phyloP scores from a whole-genome alignment of 192 early-diverging fungal genomes.

The Neocallimastix lanati region DNA sequence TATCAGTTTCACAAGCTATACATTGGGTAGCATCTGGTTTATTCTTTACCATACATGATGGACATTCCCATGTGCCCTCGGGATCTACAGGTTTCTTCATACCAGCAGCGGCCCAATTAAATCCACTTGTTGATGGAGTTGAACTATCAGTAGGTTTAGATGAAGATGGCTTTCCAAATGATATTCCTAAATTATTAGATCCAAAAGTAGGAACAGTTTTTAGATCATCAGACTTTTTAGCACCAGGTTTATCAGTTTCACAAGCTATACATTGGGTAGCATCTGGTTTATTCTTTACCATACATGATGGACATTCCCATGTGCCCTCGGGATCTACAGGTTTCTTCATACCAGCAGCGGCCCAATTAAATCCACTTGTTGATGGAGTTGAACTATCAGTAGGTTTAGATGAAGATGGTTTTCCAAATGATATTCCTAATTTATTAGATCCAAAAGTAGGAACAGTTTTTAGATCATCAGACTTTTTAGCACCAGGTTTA shows the following conservation, averaged over 20 bases:
- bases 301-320: background rate
- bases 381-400: background rate
- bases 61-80: too few species aligned
- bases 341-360: background rate
- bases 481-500: background rate
- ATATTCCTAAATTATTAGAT: background rate
- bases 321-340: background rate
- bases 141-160: background rate
- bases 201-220: background rate
- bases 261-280: background rate
- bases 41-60: too few species aligned
- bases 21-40: too few species aligned
- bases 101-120: too few species aligned
- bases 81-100: too few species aligned
- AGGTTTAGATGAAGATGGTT: background rate
- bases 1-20: too few species aligned
- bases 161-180: background rate
- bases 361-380: background rate
- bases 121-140: too few species aligned
- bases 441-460: background rate
- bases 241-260: background rate
- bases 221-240: background rate
- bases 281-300: background rate
- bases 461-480: background rate
- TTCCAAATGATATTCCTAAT: background rate